Evolutionary conservation across 2,329 filamentous ascomycete species (phyloP), one percentile per base, ranked within the genome.

Genomic region (Aureobasidium sp.): DNA sequence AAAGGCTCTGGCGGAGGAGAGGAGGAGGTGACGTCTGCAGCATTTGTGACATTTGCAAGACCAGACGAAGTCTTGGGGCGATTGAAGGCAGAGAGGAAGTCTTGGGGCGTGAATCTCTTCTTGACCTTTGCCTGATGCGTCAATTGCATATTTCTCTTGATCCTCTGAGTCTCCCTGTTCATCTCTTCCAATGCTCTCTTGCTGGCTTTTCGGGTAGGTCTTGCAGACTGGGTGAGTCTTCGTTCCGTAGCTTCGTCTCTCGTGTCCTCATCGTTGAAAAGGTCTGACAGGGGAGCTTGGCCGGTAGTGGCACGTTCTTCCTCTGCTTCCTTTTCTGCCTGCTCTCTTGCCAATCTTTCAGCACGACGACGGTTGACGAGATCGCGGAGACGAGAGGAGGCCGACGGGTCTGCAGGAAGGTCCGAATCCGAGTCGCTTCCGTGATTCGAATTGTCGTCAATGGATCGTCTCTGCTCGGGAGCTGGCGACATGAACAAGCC

Each of bases 101-200:
- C 89, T 41, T 86, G 84, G 68, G 92, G 94, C 7, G 87, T 86
- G 66, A 96, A 89, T 77, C 91, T 96, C 80, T 94, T 97, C 75
- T 89, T 92, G 1, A 91, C 78, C 76, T 87, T 90, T 27, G 90
- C 89, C 71, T 96, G 87, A 73, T 97, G 92, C 1, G 89, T 85
- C 53, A 99, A 82, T 74, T 97, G 93, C 84, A 96, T 89, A 71
- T 89, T 95, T 67, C 94, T 84, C 67, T 85, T 87, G 77, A 99
- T 84, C 34, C 94, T 86, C 77, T 99, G 94, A 1, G 93, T 97
- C 75, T 99, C 94, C 63, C 91, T 85, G 68, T 89, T 88, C 88
- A 99, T 97, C 68, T 97, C 93, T 71, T 97, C 90, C 45, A 97
- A 73, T 0, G 94, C 94, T 76, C 91, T 97, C 77, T 93, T 97